A percentile compares a stretch with the other conserved stretches of the same genome.
phyloP scores from a whole-genome alignment of 768 basidiomycete species.

The Gloeophyllum trabeum region DNA sequence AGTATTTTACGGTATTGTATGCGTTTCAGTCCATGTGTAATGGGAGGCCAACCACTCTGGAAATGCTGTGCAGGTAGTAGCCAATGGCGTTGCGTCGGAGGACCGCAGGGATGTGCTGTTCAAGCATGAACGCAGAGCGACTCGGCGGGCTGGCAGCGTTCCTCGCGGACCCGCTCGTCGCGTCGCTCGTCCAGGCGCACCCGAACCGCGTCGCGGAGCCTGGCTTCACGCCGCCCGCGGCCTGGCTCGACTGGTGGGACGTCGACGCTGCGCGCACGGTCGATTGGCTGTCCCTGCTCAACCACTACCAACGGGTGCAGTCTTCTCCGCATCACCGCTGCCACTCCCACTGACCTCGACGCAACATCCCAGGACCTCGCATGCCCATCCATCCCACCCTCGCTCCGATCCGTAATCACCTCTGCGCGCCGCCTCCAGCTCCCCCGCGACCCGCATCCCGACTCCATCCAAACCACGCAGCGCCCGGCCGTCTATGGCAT shows the following conservation, averaged over 20 bases:
- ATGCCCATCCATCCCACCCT: slow-evolving; percentile 6
- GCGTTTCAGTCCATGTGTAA: too few relatives aligned
- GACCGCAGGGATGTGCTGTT: too few relatives aligned
- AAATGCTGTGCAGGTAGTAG: too few relatives aligned
- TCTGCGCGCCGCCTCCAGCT: slow-evolving; percentile 10
- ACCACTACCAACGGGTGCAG: not conserved
- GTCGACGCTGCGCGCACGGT: slow-evolving; percentile 3
- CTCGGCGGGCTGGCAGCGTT: not conserved
- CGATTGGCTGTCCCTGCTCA: slow-evolving; percentile 10
- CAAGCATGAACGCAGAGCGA: too few relatives aligned
- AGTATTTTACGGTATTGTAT: too few relatives aligned
- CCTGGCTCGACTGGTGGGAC: slow-evolving; percentile 16
- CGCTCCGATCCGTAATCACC: slow-evolving; percentile 8
- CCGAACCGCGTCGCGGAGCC: not conserved
- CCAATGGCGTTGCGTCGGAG: too few relatives aligned
- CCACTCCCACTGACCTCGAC: slow-evolving; percentile 1
- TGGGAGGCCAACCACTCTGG: too few relatives aligned
- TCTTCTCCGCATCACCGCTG: not conserved
- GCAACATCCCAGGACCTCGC: slow-evolving; percentile 6
- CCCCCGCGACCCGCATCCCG: slow-evolving; percentile 1
- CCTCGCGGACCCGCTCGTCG: not conserved
- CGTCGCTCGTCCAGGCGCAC: not conserved
- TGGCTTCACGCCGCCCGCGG: not conserved
- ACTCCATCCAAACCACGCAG: not conserved
- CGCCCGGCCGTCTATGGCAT: slow-evolving; percentile 28